Conservation (phyloP, 495 filamentous ascomycete genomes). For the Penicillium simplicissimum region DNA sequence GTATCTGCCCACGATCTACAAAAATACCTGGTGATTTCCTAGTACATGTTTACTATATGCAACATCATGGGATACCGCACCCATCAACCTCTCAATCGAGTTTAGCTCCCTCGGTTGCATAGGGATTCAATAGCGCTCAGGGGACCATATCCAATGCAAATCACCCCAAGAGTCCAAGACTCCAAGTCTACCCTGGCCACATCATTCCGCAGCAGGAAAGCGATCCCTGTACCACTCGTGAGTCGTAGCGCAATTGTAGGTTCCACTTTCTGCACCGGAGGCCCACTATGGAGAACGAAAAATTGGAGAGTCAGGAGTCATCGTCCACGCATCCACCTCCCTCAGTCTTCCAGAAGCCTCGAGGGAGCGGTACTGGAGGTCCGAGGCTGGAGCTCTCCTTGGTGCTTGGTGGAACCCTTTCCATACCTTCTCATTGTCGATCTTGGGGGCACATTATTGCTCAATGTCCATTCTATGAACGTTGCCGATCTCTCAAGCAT, state of each 20-base stretch:
- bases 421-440: conserved; percentile 6
- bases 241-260: conserved; percentile 25
- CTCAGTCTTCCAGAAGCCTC: conserved; percentile 27
- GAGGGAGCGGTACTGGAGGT: conserved; percentile 11
- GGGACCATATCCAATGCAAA: conserved; percentile 20
- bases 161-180: conserved; percentile 6
- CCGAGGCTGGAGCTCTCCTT: conserved; percentile 3
- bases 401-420: conserved; percentile 23
- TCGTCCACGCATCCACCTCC: conserved; percentile 11
- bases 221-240: conserved; percentile 20
- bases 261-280: conserved; percentile 30
- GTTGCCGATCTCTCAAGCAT: conserved; percentile 31
- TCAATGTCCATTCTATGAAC: neutral
- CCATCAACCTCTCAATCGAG: neutral
- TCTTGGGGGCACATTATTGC: conserved; percentile 14
- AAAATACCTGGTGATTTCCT: neutral
- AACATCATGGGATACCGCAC: conserved; percentile 3
- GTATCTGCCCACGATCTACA: neutral
- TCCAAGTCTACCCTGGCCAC: conserved; percentile 11
- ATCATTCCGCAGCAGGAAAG: conserved; percentile 19
- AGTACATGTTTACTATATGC: neutral
- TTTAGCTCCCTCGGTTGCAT: conserved; percentile 5
- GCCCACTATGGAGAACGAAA: conserved; percentile 15
- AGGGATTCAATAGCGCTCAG: conserved; percentile 12
- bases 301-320: conserved; percentile 10